A percentile compares a stretch with the other conserved stretches of the same genome.
Evolutionary conservation across 2,329 filamentous ascomycete species (phyloP).

Genomic region (Mariannaea elegans): DNA sequence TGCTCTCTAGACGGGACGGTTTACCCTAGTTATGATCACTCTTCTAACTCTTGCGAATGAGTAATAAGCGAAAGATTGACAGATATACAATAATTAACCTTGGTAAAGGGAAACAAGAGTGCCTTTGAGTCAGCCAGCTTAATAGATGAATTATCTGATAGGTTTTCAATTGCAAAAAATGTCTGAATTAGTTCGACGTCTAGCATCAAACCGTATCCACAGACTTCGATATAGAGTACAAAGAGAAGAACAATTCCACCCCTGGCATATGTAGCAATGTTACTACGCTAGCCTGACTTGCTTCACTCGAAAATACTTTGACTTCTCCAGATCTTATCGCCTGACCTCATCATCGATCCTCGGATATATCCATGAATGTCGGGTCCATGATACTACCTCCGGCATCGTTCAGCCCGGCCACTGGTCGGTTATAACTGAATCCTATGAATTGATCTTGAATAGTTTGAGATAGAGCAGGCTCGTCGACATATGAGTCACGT

Average conservation of each 20-base stretch:
- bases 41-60: too few species aligned
- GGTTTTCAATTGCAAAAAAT: too few species aligned
- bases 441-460: conserved; percentile 93
- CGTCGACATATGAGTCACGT: conserved; percentile 94
- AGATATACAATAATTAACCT: too few species aligned
- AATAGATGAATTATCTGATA: too few species aligned
- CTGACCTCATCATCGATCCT: not conserved
- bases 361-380: conserved; percentile 56
- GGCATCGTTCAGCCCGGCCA: conserved; percentile 88
- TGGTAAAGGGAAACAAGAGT: too few species aligned
- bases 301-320: not conserved
- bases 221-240: too few species aligned
- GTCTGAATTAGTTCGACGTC: too few species aligned
- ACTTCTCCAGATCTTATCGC: not conserved
- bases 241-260: not conserved
- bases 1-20: too few species aligned
- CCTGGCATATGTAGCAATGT: not conserved
- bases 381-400: conserved; percentile 93
- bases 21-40: too few species aligned
- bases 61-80: too few species aligned
- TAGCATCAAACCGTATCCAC: too few species aligned
- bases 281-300: not conserved
- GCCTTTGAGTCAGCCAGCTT: too few species aligned
- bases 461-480: conserved; percentile 88
- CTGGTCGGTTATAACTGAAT: conserved; percentile 95